phyloP scores from a whole-genome alignment of 129 eudicot genomes.

The Artemisia tridentata region DNA sequence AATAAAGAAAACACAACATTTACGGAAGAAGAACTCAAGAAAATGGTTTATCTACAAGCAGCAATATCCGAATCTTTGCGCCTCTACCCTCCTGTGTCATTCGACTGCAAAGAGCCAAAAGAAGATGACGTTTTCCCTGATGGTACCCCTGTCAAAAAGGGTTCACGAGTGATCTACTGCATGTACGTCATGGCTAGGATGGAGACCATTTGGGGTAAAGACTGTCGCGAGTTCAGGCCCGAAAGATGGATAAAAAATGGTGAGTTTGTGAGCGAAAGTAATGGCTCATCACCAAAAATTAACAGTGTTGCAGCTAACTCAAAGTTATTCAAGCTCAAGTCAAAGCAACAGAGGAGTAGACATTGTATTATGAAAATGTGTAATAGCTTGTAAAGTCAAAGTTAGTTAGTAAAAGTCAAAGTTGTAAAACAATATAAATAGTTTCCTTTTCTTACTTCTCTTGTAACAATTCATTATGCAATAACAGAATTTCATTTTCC shows the following conservation, averaged over 20 bases:
- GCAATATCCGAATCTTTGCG: conserved; percentile 59
- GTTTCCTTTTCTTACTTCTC: too few species aligned
- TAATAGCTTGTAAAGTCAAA: too few species aligned
- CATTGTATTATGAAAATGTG: too few species aligned
- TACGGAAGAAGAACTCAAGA: conserved; percentile 44
- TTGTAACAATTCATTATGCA: too few species aligned
- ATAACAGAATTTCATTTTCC: too few species aligned
- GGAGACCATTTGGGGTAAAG: conserved; percentile 55
- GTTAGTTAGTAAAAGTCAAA: too few species aligned
- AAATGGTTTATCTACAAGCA: conserved; percentile 64
- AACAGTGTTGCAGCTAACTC: too few species aligned
- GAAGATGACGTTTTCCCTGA: conserved; percentile 56
- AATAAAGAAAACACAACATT: conserved; percentile 24
- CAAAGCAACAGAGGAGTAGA: too few species aligned
- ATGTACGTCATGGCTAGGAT: conserved; percentile 49
- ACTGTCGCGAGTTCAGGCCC: conserved; percentile 53
- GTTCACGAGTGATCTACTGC: conserved; percentile 38
- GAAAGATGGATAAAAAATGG: conserved; percentile 69
- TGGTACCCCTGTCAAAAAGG: conserved; percentile 37
- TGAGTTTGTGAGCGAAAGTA: conserved; percentile 41
- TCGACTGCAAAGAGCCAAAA: conserved; percentile 52
- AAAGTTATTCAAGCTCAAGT: too few species aligned
- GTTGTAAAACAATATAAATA: too few species aligned
- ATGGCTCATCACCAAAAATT: too few species aligned
- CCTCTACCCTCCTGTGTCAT: conserved; percentile 61